phyloP scores from a whole-genome alignment of 2,329 filamentous ascomycete species.

The Pyrenophora graminea region DNA sequence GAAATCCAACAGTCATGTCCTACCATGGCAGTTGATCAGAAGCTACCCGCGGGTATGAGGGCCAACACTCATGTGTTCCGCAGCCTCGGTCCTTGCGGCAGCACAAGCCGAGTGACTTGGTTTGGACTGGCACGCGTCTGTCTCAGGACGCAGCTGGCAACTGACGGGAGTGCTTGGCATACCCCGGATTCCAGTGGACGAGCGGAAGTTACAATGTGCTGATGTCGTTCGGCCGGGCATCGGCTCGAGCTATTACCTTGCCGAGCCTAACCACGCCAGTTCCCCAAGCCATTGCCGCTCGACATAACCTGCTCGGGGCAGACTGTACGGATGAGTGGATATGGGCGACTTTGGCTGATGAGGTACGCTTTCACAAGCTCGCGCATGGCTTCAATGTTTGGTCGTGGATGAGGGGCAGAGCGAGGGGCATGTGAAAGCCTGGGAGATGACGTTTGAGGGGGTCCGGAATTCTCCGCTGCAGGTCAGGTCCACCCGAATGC shows the following conservation, averaged over 20 bases:
- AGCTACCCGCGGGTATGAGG: conserved; percentile 42
- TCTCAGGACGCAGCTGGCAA: conserved; percentile 9
- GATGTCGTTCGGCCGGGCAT: conserved; percentile 35
- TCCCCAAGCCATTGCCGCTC: conserved; percentile 1
- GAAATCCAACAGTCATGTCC: conserved; percentile 33
- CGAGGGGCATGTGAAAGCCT: conserved; percentile 35
- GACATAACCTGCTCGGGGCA: not conserved
- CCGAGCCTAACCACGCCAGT: conserved; percentile 9
- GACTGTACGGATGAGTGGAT: not conserved
- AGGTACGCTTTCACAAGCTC: conserved; percentile 17
- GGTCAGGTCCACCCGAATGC: conserved; percentile 18
- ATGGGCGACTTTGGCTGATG: not conserved
- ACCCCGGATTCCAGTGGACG: conserved; percentile 43
- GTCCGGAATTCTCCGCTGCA: conserved; percentile 30
- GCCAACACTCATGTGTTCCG: conserved; percentile 29
- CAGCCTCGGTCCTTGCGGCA: conserved; percentile 42
- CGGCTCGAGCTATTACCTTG: conserved; percentile 30
- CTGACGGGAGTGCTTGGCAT: conserved; percentile 11
- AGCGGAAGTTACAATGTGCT: conserved; percentile 37
- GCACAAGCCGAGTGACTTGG: conserved; percentile 27
- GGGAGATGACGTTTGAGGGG: conserved; percentile 35
- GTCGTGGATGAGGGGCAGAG: conserved; percentile 11
- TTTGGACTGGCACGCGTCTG: conserved; percentile 26
- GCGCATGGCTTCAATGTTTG: conserved; percentile 11
- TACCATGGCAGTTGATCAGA: conserved; percentile 7